These are phyloP conservation scores for Xerocomus amazonicus DNA, from an alignment of 1,284 basidiomycete species.

Conservation along the genomic window DNA sequence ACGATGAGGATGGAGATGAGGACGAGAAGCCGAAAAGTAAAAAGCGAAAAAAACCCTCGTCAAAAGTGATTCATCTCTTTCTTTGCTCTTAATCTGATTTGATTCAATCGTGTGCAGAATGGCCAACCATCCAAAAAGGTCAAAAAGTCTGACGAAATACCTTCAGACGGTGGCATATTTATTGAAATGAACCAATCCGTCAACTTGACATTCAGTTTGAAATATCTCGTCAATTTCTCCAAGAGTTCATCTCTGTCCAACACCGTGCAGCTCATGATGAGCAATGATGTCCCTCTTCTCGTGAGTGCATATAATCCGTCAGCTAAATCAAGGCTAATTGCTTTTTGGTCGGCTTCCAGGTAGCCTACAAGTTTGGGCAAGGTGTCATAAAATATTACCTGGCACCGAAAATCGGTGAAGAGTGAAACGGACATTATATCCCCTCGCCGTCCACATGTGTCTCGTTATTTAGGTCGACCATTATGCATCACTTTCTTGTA, in stretches of 20 bases:
- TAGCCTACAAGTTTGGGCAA: constrained; percentile 81
- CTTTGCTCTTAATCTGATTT: background rate
- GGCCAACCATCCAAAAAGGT: constrained; percentile 48
- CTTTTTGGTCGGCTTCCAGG: constrained; percentile 41
- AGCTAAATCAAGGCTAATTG: background rate
- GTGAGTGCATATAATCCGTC: constrained; percentile 39
- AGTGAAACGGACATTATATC: constrained; percentile 37
- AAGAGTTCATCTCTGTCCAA: constrained; percentile 82
- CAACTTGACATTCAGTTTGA: constrained; percentile 92
- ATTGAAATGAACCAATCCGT: constrained; percentile 88
- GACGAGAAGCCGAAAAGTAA: constrained; percentile 49
- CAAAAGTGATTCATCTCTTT: constrained; percentile 43
- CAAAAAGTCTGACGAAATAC: constrained; percentile 50
- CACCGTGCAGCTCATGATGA: constrained; percentile 81
- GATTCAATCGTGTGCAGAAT: constrained; percentile 36
- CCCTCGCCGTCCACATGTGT: constrained; percentile 4
- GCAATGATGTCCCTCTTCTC: constrained; percentile 86
- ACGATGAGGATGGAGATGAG: constrained; percentile 45
- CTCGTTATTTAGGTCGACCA: constrained; percentile 10
- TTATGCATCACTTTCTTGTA: constrained; percentile 16
- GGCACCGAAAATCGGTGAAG: constrained; percentile 86
- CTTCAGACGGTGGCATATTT: constrained; percentile 53
- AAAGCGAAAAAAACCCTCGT: constrained; percentile 57
- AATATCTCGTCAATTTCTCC: constrained; percentile 97
- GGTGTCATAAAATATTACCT: constrained; percentile 85